Conservation (phyloP, 2,329 filamentous ascomycete genomes). For the Fusarium annulatum region DNA sequence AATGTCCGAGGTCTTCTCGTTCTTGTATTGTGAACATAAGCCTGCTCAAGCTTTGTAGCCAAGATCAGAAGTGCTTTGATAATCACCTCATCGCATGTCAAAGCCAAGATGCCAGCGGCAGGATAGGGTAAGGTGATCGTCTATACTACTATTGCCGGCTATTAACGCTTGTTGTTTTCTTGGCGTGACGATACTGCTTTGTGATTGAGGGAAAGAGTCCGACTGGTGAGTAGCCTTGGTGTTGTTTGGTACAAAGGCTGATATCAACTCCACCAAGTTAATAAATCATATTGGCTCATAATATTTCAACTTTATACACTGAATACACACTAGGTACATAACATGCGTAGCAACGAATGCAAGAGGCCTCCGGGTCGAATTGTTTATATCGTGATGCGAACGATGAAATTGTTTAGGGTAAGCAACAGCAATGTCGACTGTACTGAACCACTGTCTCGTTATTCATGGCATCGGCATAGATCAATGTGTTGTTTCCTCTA, state of each 20-base stretch:
- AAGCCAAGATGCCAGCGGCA: background rate
- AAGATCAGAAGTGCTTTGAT: slow-evolving; percentile 17
- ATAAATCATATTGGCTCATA: background rate
- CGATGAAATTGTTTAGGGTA: background rate
- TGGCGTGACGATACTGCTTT: background rate
- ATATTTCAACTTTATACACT: background rate
- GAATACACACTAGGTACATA: background rate
- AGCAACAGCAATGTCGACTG: background rate
- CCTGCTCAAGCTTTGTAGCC: slow-evolving; percentile 40
- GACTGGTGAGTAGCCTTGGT: background rate
- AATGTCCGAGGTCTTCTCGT: background rate
- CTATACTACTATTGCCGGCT: background rate
- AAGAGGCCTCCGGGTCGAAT: background rate
- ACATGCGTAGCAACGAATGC: background rate
- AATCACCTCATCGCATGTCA: slow-evolving; percentile 18
- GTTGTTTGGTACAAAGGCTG: background rate
- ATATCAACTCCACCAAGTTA: background rate
- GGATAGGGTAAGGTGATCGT: background rate
- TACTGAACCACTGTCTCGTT: too few relatives aligned
- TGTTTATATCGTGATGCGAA: background rate
- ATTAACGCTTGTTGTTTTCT: background rate
- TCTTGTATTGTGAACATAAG: slow-evolving; percentile 27
- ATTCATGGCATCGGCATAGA: background rate
- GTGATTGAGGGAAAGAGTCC: background rate
- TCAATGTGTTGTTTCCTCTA: background rate